Evolutionary conservation across 768 basidiomycete genomes (phyloP).

Genomic region (Calvatia gigantea): DNA sequence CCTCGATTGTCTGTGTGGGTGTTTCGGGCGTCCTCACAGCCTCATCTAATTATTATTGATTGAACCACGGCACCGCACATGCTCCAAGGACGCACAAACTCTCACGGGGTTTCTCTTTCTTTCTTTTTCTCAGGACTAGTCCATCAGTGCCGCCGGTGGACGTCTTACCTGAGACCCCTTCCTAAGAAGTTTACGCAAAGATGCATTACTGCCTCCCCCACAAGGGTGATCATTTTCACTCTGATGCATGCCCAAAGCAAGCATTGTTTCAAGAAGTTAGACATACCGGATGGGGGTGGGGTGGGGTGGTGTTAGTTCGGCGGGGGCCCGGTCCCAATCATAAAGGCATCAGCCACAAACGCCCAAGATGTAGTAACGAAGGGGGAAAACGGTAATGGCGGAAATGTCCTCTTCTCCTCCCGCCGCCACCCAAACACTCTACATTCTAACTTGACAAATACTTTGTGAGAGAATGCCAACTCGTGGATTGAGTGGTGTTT

Average conservation of each 20-base stretch:
- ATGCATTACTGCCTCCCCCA: background rate
- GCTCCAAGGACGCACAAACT: background rate
- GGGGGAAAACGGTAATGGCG: conserved; percentile 1
- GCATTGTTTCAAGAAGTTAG: background rate
- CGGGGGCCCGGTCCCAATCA: background rate
- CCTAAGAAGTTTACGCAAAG: background rate
- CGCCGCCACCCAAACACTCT: background rate
- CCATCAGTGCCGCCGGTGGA: conserved; percentile 1
- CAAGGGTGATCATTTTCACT: background rate
- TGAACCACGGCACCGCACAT: background rate
- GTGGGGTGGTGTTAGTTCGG: background rate
- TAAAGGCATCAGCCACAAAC: background rate
- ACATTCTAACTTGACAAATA: background rate
- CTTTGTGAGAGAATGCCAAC: background rate
- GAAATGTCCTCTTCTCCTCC: background rate
- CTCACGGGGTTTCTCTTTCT: background rate
- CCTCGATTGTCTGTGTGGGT: background rate
- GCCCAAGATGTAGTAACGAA: background rate
- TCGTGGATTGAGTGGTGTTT: background rate
- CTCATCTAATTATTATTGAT: background rate
- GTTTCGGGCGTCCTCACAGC: background rate
- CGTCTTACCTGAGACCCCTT: background rate
- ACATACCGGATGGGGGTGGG: too few relatives aligned
- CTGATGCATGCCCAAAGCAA: background rate
- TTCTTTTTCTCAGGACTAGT: background rate